Evolutionary conservation across 441 rosid species (phyloP).

Genomic region (Hura crepitans): DNA sequence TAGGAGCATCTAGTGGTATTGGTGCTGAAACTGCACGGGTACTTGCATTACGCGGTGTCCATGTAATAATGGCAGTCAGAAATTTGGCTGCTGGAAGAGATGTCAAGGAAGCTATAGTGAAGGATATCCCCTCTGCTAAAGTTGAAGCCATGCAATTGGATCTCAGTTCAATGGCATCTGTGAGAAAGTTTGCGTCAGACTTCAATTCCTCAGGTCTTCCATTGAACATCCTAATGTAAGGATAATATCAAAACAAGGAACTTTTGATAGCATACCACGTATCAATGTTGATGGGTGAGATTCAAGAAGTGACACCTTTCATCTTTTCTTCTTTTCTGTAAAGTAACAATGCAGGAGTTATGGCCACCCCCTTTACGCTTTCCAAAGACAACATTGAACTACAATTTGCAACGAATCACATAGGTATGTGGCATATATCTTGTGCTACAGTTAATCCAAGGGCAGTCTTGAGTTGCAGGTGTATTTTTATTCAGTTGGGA

Average conservation of each 20-base stretch:
- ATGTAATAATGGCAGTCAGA: conserved; percentile 66
- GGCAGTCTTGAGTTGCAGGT: not conserved
- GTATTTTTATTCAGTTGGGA: too few relatives aligned
- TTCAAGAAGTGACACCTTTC: conserved; percentile 4
- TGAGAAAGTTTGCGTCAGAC: conserved; percentile 57
- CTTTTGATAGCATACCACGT: not conserved
- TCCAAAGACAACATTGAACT: conserved; percentile 56
- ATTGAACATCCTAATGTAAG: conserved; percentile 69
- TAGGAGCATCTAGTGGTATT: conserved; percentile 75
- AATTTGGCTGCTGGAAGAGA: conserved; percentile 48
- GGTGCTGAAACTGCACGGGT: conserved; percentile 62
- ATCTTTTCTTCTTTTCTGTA: conserved; percentile 18
- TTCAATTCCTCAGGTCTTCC: conserved; percentile 51
- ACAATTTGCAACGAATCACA: conserved; percentile 65
- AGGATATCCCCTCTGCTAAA: conserved; percentile 53
- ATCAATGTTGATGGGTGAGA: not conserved
- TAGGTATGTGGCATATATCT: conserved; percentile 36
- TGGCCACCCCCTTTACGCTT: conserved; percentile 54
- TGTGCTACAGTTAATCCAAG: not conserved
- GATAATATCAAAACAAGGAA: not conserved
- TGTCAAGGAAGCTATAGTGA: conserved; percentile 45
- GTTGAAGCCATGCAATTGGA: conserved; percentile 74
- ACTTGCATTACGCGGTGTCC: conserved; percentile 63
- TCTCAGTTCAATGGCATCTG: conserved; percentile 67
- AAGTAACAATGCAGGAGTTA: conserved; percentile 70